Evolutionary conservation across 306 rosid genomes (phyloP).

Genomic region (Benincasa hispida): DNA sequence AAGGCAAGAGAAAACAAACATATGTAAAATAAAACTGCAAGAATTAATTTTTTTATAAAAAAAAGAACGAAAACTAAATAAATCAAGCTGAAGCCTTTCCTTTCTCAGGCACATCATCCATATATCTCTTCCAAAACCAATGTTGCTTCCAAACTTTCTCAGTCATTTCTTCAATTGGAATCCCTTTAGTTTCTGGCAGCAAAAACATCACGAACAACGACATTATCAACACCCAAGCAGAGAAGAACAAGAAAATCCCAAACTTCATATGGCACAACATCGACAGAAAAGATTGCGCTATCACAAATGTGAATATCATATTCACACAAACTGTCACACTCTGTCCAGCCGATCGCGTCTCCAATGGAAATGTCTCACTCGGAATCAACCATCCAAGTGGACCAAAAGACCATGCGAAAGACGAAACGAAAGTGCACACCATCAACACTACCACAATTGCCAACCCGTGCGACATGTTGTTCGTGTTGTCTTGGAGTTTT

Average conservation of each 20-base stretch:
- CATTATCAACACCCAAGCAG: slow-evolving; percentile 35
- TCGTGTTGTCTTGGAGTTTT: slow-evolving; percentile 26
- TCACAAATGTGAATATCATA: slow-evolving; percentile 52
- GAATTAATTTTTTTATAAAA: too few relatives aligned
- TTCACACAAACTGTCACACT: slow-evolving; percentile 40
- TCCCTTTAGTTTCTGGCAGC: slow-evolving; percentile 39
- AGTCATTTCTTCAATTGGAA: slow-evolving; percentile 50
- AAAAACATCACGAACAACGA: slow-evolving; percentile 18
- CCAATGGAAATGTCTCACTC: slow-evolving; percentile 46
- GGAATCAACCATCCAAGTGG: slow-evolving; percentile 71
- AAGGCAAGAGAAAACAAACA: background rate
- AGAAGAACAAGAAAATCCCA: slow-evolving; percentile 49
- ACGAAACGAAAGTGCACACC: slow-evolving; percentile 45
- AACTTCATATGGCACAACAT: slow-evolving; percentile 40
- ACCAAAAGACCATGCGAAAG: slow-evolving; percentile 78
- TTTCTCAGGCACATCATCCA: background rate
- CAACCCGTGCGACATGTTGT: slow-evolving; percentile 12
- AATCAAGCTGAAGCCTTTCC: background rate
- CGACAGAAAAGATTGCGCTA: slow-evolving; percentile 48
- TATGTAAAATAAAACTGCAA: background rate
- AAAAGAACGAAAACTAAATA: too few relatives aligned
- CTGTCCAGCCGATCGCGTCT: slow-evolving; percentile 52
- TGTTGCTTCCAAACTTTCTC: slow-evolving; percentile 40
- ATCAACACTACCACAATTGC: slow-evolving; percentile 40
- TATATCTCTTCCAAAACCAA: slow-evolving; percentile 45